These are phyloP conservation scores for Aureobasidium sp. DNA, from an alignment of 2,329 filamentous ascomycete genomes.

Conservation along the genomic window DNA sequence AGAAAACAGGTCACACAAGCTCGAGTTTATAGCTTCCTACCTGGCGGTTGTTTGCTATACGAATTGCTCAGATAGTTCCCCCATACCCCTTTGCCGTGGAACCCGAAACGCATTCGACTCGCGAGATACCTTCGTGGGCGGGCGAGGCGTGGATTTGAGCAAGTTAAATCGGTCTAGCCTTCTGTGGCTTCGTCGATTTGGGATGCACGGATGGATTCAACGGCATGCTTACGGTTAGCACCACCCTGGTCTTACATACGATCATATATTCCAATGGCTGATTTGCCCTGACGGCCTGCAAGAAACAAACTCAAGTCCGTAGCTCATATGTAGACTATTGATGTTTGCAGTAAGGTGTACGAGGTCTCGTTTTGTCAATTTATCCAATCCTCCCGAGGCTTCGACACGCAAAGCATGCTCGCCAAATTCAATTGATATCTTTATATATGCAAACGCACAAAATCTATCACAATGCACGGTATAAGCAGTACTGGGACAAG, in stretches of 20 bases:
- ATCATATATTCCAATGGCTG: not conserved
- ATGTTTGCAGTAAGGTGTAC: not conserved
- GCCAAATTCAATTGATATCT: not conserved
- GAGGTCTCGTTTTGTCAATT: not conserved
- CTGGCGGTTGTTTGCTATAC: not conserved
- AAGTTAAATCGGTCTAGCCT: constrained; percentile 13
- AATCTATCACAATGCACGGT: not conserved
- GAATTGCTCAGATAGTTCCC: not conserved
- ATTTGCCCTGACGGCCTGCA: not conserved
- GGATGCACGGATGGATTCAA: not conserved
- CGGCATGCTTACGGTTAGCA: not conserved
- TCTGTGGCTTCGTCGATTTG: not conserved
- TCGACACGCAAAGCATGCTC: not conserved
- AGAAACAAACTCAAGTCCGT: constrained; percentile 9
- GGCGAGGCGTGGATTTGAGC: constrained; percentile 4
- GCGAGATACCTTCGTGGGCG: constrained; percentile 5
- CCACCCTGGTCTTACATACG: not conserved
- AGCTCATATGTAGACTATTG: not conserved
- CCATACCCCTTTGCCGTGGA: not conserved
- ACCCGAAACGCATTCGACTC: not conserved
- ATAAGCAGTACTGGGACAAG: not conserved
- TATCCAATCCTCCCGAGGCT: not conserved
- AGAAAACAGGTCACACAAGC: not conserved
- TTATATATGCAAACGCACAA: not conserved
- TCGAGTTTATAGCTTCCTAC: constrained; percentile 4